phyloP scores from a whole-genome alignment of 2,329 filamentous ascomycete genomes.

The Xylaria multiplex region DNA sequence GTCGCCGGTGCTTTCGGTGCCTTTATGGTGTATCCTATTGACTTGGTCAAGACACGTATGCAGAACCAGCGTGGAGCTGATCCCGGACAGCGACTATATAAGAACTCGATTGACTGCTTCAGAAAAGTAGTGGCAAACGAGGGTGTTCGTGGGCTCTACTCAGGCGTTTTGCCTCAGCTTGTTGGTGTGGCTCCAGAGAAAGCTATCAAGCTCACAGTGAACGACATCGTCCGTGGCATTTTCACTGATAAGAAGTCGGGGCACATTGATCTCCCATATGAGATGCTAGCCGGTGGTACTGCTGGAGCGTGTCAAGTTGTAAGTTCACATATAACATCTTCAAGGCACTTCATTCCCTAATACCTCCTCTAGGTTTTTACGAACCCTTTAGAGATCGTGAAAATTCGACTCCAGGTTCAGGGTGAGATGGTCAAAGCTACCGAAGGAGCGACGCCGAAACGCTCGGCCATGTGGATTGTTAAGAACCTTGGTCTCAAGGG shows the following conservation, averaged over 20 bases:
- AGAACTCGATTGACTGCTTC: conserved; percentile 96
- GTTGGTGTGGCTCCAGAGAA: conserved; percentile 99
- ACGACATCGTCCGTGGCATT: conserved; percentile 84
- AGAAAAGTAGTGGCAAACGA: conserved; percentile 94
- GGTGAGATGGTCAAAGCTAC: conserved; percentile 92
- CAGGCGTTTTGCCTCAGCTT: conserved; percentile 91
- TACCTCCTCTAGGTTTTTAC: conserved; percentile 75
- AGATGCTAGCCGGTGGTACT: conserved; percentile 86
- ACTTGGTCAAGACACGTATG: conserved; percentile 97
- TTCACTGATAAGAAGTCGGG: conserved; percentile 79
- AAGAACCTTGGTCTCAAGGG: conserved; percentile 93
- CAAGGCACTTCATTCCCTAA: conserved; percentile 27
- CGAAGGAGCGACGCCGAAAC: conserved; percentile 80
- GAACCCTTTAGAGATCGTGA: conserved; percentile 98
- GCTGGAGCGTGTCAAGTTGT: conserved; percentile 97
- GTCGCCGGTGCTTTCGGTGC: conserved; percentile 95
- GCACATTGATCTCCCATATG: conserved; percentile 74
- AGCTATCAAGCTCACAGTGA: conserved; percentile 98
- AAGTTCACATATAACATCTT: conserved; percentile 56
- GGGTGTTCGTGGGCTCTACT: conserved; percentile 89
- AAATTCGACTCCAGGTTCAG: conserved; percentile 97
- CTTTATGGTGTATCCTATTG: conserved; percentile 99
- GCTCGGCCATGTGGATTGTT: conserved; percentile 98
- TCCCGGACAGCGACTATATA: conserved; percentile 89
- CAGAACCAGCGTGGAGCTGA: conserved; percentile 91